Evolutionary conservation across 305 asterid genomes (phyloP).

Genomic region (Stenogyne calaminthoides): DNA sequence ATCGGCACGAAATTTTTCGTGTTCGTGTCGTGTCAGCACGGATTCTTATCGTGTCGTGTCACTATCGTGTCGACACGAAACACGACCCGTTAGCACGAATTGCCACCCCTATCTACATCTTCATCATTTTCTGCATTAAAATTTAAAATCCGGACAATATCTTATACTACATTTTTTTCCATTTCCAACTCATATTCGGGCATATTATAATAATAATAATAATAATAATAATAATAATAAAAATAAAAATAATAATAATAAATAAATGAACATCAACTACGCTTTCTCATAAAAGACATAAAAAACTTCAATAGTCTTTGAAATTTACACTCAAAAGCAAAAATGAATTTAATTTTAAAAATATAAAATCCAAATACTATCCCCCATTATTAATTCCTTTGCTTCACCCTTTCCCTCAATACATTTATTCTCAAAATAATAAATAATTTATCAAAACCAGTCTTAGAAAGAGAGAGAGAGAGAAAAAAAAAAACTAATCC

Average conservation of each 20-base stretch:
- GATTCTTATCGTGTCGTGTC: no score
- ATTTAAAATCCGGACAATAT: no score
- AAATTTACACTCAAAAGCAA: slow-evolving; percentile 56
- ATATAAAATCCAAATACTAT: slow-evolving; percentile 33
- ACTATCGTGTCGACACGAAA: no score
- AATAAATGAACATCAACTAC: neutral
- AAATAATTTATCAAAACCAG: slow-evolving; percentile 59
- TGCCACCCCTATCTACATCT: no score
- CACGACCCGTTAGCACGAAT: no score
- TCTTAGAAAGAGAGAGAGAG: slow-evolving; percentile 14
- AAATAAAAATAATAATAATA: neutral
- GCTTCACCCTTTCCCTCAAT: slow-evolving; percentile 31
- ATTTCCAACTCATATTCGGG: neutral
- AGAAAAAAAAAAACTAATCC: slow-evolving; percentile 31
- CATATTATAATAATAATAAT: no score
- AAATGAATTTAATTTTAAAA: slow-evolving; percentile 8
- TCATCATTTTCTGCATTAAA: neutral
- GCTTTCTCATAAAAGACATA: neutral
- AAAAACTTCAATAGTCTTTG: slow-evolving; percentile 44
- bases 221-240: no score
- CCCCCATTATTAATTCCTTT: slow-evolving; percentile 41
- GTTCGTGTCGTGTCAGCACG: no score
- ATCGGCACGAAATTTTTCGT: no score
- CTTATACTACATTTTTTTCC: neutral
- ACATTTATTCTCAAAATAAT: slow-evolving; percentile 56